These are phyloP conservation scores for Chromosphaera perkinsii DNA, from an alignment of 208 protist genomes.

Conservation along the genomic window DNA sequence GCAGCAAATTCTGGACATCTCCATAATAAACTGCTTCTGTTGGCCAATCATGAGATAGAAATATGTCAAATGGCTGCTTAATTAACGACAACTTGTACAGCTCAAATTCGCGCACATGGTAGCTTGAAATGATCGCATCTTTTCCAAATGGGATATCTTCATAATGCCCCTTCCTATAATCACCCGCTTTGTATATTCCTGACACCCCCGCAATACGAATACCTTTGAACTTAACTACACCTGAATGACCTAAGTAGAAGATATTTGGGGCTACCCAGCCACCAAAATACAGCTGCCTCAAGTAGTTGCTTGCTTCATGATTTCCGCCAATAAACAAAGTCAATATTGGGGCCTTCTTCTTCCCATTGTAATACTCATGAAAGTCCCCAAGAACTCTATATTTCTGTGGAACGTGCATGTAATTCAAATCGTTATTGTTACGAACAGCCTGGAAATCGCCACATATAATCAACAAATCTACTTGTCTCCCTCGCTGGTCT, in stretches of 20 bases:
- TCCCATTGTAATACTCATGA: slow-evolving; percentile 80
- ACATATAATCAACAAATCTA: slow-evolving; percentile 93
- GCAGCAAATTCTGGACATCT: slow-evolving; percentile 44
- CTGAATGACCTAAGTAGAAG: slow-evolving; percentile 90
- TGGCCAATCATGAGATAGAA: slow-evolving; percentile 76
- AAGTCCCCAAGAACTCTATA: slow-evolving; percentile 86
- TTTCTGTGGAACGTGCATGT: slow-evolving; percentile 87
- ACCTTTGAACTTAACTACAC: slow-evolving; percentile 76
- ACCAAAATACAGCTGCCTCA: slow-evolving; percentile 82
- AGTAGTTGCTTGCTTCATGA: slow-evolving; percentile 91
- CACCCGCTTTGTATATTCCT: slow-evolving; percentile 62
- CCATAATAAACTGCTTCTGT: slow-evolving; percentile 47
- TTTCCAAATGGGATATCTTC: not conserved
- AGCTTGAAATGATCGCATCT: too few species aligned
- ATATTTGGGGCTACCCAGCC: slow-evolving; percentile 95
- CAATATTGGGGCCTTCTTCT: slow-evolving; percentile 44
- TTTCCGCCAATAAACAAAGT: slow-evolving; percentile 98
- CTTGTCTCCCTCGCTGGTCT: slow-evolving; percentile 56
- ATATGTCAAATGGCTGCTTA: slow-evolving; percentile 49
- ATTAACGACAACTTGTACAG: slow-evolving; percentile 21
- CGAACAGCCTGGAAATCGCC: slow-evolving; percentile 91
- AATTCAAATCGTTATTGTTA: slow-evolving; percentile 76
- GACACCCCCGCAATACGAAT: slow-evolving; percentile 67
- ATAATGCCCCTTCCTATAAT: slow-evolving; percentile 50
- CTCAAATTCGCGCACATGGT: too few species aligned